These are phyloP conservation scores for Salix udensis DNA, from an alignment of 345 rosid genomes.

Conservation along the genomic window DNA sequence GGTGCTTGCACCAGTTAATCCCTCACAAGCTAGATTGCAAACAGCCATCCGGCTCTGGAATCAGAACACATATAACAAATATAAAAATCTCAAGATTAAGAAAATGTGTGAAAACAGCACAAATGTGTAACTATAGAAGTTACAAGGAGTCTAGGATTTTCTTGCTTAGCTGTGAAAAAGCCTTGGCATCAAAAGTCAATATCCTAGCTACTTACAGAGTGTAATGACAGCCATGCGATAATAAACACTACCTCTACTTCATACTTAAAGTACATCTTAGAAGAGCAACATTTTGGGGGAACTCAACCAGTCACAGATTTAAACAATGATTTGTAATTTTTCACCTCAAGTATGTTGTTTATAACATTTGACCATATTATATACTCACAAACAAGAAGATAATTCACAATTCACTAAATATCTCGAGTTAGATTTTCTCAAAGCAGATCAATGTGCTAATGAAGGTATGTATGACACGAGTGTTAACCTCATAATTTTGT, in stretches of 20 bases:
- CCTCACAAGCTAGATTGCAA: slow-evolving; percentile 62
- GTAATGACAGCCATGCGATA: neutral
- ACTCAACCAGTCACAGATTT: neutral
- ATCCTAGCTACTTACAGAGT: neutral
- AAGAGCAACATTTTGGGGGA: neutral
- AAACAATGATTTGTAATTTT: neutral
- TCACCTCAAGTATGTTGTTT: neutral
- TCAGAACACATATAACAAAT: neutral
- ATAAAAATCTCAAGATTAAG: neutral
- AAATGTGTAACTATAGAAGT: neutral
- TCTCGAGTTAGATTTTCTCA: neutral
- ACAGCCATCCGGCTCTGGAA: slow-evolving; percentile 65
- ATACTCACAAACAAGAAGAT: neutral
- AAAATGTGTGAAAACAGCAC: neutral
- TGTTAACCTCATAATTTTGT: neutral
- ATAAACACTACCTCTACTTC: neutral
- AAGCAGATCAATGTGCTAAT: neutral
- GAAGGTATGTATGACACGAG: neutral
- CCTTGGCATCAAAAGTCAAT: neutral
- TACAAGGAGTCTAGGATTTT: neutral
- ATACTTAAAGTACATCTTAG: neutral
- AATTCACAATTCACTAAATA: too few species aligned
- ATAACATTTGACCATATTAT: neutral
- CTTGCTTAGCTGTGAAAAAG: neutral
- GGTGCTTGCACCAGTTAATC: slow-evolving; percentile 42